Evolutionary conservation across 257 asterid species (phyloP), one percentile per base, ranked within the genome.

Genomic region (Przewalskia tangutica): DNA sequence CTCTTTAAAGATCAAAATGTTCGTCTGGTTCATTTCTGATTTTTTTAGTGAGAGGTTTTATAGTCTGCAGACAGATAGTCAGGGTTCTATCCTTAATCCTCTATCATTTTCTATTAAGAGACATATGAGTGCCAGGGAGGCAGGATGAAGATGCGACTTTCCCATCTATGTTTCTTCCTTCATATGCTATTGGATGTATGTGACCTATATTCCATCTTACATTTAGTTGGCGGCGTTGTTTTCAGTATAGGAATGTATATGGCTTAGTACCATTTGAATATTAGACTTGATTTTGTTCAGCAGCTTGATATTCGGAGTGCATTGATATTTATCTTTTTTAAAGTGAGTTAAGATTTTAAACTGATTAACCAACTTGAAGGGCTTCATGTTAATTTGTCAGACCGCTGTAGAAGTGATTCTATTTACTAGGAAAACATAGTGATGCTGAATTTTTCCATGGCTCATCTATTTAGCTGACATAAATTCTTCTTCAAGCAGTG

Each of bases 281-380:
- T 38, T 68, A 42, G 36, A 42, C n/a, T 68, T 68, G 77, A 68
- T 68, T 68, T 68, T 68, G 77, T 68, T 68, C 3, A 68, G 77
- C 17, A 68, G 16, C 77, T 68, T 68, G 77, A 68, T 68, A 68
- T 42, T 56, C 27, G 8, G 63, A 56, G 27, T 56, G 63, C 63
- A 17, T 3, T 56, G 9, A 56, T 56, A 56, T 56, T 17, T 5
- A 2, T 3, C 17, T 68, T 42, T 68, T 71, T 51, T 40, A 46
- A 71, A 71, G 4, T 71, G 58, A 46, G 40, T 23, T 11, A 11
- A 3, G 78, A 42, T 20, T 46, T 46, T 42, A 46, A 71, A 71
- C 58, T 46, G 78, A 71, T 46, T 20, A 11, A 71, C 78, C 40
- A 46, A 71, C 78, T 71, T 71, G 78, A 71, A 71, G 78, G 59